Base-by-base conservation (phyloP, 345 rosid genomes). In the Trapa incisa region DNA sequence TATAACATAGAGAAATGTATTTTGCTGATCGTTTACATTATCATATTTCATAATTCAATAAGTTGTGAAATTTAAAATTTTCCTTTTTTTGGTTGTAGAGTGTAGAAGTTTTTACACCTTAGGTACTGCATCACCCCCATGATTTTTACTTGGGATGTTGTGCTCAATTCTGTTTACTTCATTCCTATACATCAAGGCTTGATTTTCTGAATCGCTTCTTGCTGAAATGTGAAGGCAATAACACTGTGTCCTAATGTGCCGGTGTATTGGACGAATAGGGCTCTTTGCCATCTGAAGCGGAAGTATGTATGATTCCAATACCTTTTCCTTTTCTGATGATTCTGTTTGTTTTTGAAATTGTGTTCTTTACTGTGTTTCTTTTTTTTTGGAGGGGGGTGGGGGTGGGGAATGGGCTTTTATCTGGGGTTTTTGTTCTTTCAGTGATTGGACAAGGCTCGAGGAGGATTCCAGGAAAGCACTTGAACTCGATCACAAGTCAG, bases 211-310 rank as follows among this genome's bases (percentile, higher is more conserved):
- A 61, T 17, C 39, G 12, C 33, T 4, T 67, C 70, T 61, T 67
- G 29, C 15, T 61, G 47, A 37, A 37, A 36, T 37, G 65, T 57
- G 54, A 42, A 93, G 99, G 99, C 99, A 64, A 90, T 90, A 37
- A 75, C 96, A 0, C 71, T 93, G 61, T 87, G 95, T 80, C 99
- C 97, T 56, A 80, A 86, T 43, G 89, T 90, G 67, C 82, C 96
- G 48, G 76, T 89, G 10, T 90, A 90, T 77, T 90, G 88, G 95
- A 90, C 96, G 1, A 93, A 93, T 78, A 96, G 99, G 47, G 97
- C 99, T 47, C 83, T 86, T 43, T 93, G 97, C 74, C 89, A 93
- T 78, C 84, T 73, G 72, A 88, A 72, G 76, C 89, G 95, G 79
- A 90, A 90, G 99, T 90, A 83, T 81, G 94, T 72, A 72, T 41